Base-by-base conservation (phyloP, 345 rosid species). In the Gynandropsis gynandra region DNA sequence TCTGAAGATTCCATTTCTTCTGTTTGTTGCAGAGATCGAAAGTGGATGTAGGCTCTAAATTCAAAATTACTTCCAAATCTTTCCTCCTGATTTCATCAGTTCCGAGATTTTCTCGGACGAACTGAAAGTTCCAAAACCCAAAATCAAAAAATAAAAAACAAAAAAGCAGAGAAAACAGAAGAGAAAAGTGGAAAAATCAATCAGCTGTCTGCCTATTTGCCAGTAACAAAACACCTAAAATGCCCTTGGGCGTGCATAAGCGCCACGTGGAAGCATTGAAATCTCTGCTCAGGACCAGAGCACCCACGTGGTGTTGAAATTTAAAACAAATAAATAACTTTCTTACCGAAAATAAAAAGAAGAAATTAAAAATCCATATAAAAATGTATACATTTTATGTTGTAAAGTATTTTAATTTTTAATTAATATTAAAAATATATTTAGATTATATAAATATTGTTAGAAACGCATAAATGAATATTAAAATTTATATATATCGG, bases 191-290 rank as follows among this genome's bases (percentile, higher is more conserved):
- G n/a, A 48, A 50, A 7, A n/a, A 55, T 47, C 11, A 20, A 29
- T 36, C 42, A 55, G 35, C 43, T 47, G 37, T 63, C 34, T 42
- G 24, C 35, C 39, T 42, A 42, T 33, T 42, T 34, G 54, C 16
- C 47, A 29, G 33, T 52, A n/a, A n/a, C n/a, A n/a, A n/a, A 49
- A 35, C 48, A 56, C 52, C 68, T 5, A 35, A 64, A 49, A 0
- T 50, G 49, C 47, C 52, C 52, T 42, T 0, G 4, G 42, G 34
- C 8, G 62, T 63, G 47, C 68, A 56, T 63, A 40, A 15, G 7
- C 16, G 57, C n/a, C 62, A 63, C 52, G 68, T 63, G 62, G 57
- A 63, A 17, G 10, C 7, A 24, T 51, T 18, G 20, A 36, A 61
- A 45, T 12, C 51, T 51, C 43, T 33, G 65, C 4, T 27, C 1